Base-by-base conservation (phyloP, 768 basidiomycete genomes). In the Trametes punicea region DNA sequence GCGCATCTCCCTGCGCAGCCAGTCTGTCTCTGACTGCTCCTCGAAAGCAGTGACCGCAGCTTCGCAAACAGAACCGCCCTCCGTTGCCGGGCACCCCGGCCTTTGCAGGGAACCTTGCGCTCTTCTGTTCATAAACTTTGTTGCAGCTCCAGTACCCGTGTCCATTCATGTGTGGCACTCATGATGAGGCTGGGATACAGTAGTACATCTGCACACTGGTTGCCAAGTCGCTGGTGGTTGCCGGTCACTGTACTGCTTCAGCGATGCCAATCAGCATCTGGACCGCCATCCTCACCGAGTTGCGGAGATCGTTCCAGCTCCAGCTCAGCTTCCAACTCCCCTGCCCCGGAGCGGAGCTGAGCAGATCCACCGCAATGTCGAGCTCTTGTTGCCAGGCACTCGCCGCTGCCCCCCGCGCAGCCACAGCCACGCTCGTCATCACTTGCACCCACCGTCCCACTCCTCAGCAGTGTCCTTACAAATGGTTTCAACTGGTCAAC, bases 281-380 rank as follows among this genome's bases (percentile, higher is more conserved):
- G 51, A 53, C 51, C 51, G 51, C 51, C 51, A 45, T 53, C 6
- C n/a, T 9, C 15, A 8, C 51, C 18, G 25, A 26, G 30, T 46
- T 45, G 52, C 52, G 52, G 33, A 46, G 52, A 46, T 54, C 52
- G 52, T n/a, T n/a, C n/a, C n/a, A n/a, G n/a, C n/a, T n/a, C n/a
- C n/a, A n/a, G n/a, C n/a, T n/a, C n/a, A n/a, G n/a, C n/a, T n/a
- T n/a, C n/a, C n/a, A n/a, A n/a, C 51, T 44, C 11, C 26, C 13
- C 25, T 15, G 25, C 42, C 30, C 18, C 44, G 23, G 44, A n/a
- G n/a, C n/a, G n/a, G n/a, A n/a, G n/a, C n/a, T n/a, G n/a, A n/a
- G n/a, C n/a, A n/a, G n/a, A n/a, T n/a, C n/a, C n/a, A n/a, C n/a
- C n/a, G n/a, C n/a, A n/a, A n/a, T n/a, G n/a, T n/a, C 11, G 10